Evolutionary conservation across 768 basidiomycete species (phyloP), one percentile per base, ranked within the genome.

Genomic region (Amanita molliuscula): DNA sequence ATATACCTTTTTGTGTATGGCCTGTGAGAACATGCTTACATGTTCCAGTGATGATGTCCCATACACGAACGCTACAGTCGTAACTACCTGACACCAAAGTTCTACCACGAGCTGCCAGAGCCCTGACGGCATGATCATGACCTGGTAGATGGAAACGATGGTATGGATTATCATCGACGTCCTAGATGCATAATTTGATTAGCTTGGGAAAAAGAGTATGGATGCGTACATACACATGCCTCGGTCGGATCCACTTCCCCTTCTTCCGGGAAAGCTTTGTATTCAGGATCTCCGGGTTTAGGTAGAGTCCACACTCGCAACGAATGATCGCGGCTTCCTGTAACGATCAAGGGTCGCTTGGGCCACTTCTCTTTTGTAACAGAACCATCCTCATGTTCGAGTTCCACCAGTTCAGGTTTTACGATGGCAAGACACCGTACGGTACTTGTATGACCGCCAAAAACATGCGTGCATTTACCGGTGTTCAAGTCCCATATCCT

Each of bases 381-480:
- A 38, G 76, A 65, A 6, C 83, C 80, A 11, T 71, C 66, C 49
- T 85, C 82, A 28, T 74, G 70, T 61, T 85, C 81, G 11, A 84
- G 76, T 53, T 88, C 82, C 6, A 94, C 74, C 75, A 79, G 76
- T 59, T 93, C 92, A 0, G 95, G 95, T 61, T 94, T 91, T 48
- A 98, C 88, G 55, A 99, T 95, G 35, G 94, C 88, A 6, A 99
- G 73, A 67, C 95, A 97, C 41, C 95, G 79, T 21, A 99, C 94
- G 0, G 95, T 99, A 60, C 88, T 91, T 23, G 91, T 96, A 66
- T 99, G 95, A 0, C 95, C 95, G 31, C 90, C 84, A 65, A 98
- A 98, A 15, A 91, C 81, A 65, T 97, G 95, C 3, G 87, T 91
- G 62, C 92, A 93, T 41, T 75, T 72, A 2, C 88, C 87, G 4